phyloP scores from a whole-genome alignment of 1,284 basidiomycete genomes.

The Uromyces viciae-fabae region DNA sequence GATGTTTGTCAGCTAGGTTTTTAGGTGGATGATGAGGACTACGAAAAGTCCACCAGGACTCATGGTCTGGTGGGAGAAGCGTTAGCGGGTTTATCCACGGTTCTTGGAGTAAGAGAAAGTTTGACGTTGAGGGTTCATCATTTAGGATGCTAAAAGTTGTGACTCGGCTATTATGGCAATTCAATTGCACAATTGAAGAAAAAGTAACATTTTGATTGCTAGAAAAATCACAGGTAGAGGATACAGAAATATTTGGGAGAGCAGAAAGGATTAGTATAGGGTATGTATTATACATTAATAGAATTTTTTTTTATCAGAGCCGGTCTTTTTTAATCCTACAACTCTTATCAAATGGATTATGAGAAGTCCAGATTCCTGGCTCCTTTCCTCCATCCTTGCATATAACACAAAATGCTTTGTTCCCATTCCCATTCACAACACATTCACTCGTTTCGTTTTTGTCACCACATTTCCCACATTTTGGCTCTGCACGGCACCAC shows the following conservation, averaged over 20 bases:
- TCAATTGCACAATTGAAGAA: slow-evolving; percentile 5
- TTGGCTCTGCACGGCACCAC: not conserved
- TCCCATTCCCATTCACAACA: not conserved
- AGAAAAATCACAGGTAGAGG: not conserved
- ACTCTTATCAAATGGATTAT: slow-evolving; percentile 1
- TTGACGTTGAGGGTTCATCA: not conserved
- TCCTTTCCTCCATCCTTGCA: not conserved
- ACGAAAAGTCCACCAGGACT: not conserved
- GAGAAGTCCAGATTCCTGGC: not conserved
- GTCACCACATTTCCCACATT: not conserved
- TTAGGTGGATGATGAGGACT: not conserved
- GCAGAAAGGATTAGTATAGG: not conserved
- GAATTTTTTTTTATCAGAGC: not conserved
- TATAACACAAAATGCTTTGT: not conserved
- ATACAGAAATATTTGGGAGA: not conserved
- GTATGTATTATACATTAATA: not conserved
- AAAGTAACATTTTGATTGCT: not conserved
- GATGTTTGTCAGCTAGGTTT: not conserved
- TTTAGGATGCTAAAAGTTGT: not conserved
- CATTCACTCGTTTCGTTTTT: slow-evolving; percentile 1
- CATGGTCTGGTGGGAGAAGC: not conserved
- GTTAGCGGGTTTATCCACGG: slow-evolving; percentile 6
- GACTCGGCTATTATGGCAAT: slow-evolving; percentile 5
- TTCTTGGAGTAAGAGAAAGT: not conserved
- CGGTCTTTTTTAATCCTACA: not conserved